phyloP scores from a whole-genome alignment of 768 basidiomycete species.

The Pleurotus tuber-regium region DNA sequence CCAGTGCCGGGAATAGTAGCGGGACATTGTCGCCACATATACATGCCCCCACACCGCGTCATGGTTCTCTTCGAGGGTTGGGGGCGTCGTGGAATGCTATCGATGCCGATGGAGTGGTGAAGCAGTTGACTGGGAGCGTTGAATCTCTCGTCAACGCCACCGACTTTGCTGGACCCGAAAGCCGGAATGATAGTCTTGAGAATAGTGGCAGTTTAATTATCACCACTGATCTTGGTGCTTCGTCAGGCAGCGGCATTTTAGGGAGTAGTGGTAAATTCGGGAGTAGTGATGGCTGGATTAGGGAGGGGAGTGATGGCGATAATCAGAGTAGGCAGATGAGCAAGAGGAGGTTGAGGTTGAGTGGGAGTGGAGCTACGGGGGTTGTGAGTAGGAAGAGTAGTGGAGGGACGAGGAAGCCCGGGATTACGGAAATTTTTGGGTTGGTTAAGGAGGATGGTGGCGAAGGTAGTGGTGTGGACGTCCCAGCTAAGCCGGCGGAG shows the following conservation, averaged over 20 bases:
- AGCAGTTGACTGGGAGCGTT: neutral
- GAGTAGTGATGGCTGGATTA: constrained; percentile 1
- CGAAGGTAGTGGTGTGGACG: too few relatives aligned
- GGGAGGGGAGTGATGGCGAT: neutral
- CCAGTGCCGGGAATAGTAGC: too few relatives aligned
- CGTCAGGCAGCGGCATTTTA: too few relatives aligned
- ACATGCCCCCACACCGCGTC: neutral
- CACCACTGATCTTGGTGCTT: too few relatives aligned
- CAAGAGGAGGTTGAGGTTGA: neutral
- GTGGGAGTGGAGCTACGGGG: neutral
- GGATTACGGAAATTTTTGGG: constrained; percentile 2
- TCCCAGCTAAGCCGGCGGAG: neutral
- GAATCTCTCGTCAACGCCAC: neutral
- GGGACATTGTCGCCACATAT: neutral
- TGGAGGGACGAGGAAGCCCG: neutral
- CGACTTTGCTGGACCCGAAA: neutral
- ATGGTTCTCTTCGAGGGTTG: constrained; percentile 5
- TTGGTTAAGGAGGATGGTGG: neutral
- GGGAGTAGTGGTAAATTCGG: too few relatives aligned
- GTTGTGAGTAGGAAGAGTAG: neutral
- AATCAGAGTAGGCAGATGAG: neutral
- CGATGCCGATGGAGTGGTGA: constrained; percentile 1
- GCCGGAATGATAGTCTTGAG: neutral
- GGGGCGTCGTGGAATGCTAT: constrained; percentile 8
- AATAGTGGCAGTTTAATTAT: neutral